A percentile compares a stretch with the other conserved stretches of the same genome.
Conservation (phyloP, 2,329 filamentous ascomycete species). For the Onygenales sp. region DNA sequence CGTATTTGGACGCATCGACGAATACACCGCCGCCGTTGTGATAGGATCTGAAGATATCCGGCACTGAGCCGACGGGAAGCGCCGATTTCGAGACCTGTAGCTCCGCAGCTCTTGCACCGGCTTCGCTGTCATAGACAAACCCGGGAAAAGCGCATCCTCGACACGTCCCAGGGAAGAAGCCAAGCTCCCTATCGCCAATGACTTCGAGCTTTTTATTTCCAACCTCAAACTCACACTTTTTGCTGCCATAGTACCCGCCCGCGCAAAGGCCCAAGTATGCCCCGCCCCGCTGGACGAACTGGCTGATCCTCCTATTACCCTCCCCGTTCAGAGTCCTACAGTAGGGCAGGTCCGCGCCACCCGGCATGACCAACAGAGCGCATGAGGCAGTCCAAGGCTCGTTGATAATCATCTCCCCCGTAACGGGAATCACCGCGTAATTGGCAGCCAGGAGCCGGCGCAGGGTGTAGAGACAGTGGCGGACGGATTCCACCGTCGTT, state of each 20-base stretch:
- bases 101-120: constrained; percentile 63
- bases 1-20: constrained; percentile 60
- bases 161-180: constrained; percentile 79
- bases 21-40: constrained; percentile 95
- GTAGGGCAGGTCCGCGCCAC: constrained; percentile 88
- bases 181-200: constrained; percentile 72
- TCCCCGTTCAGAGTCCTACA: constrained; percentile 78
- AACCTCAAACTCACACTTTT: constrained; percentile 82
- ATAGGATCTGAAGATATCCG: constrained; percentile 63
- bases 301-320: constrained; percentile 73
- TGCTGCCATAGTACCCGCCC: constrained; percentile 81
- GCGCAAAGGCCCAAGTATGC: constrained; percentile 87
- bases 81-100: constrained; percentile 54
- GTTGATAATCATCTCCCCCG: constrained; percentile 67
- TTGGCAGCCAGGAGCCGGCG: constrained; percentile 77
- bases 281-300: constrained; percentile 79
- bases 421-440: constrained; percentile 85
- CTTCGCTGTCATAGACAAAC: constrained; percentile 84
- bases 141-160: constrained; percentile 79
- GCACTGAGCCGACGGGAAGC: constrained; percentile 46
- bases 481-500: constrained; percentile 77
- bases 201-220: constrained; percentile 75
- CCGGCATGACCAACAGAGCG: constrained; percentile 82
- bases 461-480: constrained; percentile 79
- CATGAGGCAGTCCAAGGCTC: constrained; percentile 88